phyloP scores from a whole-genome alignment of 768 basidiomycete genomes.

The Lentinula edodes region DNA sequence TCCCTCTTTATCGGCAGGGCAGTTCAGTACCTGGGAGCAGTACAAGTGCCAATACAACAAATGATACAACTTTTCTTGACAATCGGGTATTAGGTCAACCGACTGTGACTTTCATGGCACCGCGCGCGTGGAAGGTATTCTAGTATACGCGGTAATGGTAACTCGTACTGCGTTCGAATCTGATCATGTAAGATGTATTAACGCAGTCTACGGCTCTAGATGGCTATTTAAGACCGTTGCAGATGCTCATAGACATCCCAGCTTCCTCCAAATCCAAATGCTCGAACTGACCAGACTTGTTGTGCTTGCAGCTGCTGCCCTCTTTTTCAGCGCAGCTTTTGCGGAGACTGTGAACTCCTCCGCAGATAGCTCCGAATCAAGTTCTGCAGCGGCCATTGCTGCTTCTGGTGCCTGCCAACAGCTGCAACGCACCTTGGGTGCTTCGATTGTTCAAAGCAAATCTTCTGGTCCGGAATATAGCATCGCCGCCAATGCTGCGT shows the following conservation, averaged over 20 bases:
- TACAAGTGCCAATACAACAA: not conserved
- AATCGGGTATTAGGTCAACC: not conserved
- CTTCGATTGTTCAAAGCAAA: slow-evolving; percentile 16
- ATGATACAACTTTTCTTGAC: not conserved
- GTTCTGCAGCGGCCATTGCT: not conserved
- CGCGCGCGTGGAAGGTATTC: not conserved
- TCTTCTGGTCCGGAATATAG: slow-evolving; percentile 15
- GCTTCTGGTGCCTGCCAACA: slow-evolving; percentile 13
- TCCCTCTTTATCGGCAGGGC: not conserved
- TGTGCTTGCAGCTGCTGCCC: not conserved
- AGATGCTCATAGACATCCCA: not conserved
- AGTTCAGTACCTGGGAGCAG: not conserved
- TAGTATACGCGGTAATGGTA: not conserved
- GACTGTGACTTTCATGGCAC: not conserved
- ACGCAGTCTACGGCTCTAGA: not conserved
- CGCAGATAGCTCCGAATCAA: not conserved
- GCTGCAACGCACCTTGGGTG: slow-evolving; percentile 17
- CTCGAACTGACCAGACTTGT: not conserved
- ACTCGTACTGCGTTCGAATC: not conserved
- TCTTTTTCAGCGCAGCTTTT: not conserved
- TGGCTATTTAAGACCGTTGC: not conserved
- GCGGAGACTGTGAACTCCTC: not conserved
- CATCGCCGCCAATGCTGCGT: slow-evolving; percentile 12
- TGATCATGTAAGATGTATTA: not conserved
- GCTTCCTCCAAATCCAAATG: not conserved